A percentile compares a stretch with the other conserved stretches of the same genome.
phyloP scores from a whole-genome alignment of 2,329 filamentous ascomycete species.

The Aspergillus quadrilineatus region DNA sequence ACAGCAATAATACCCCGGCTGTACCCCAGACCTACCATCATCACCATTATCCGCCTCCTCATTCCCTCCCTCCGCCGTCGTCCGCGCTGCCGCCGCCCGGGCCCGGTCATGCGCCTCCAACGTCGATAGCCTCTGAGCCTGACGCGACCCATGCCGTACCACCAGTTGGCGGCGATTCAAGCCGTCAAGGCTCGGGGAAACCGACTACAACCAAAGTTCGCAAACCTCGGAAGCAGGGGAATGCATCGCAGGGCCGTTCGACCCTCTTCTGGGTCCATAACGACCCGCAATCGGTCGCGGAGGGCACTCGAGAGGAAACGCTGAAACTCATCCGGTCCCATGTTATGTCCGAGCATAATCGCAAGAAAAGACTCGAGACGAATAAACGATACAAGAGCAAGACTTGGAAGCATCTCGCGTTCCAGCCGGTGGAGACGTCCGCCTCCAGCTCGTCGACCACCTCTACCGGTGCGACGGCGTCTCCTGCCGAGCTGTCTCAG shows the following conservation, averaged over 20 bases:
- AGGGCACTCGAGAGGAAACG: constrained; percentile 39
- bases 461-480: constrained; percentile 1
- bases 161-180: constrained; percentile 10
- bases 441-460: constrained; percentile 17
- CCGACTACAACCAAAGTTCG: constrained; percentile 32
- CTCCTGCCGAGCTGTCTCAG: not conserved
- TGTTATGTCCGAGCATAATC: constrained; percentile 45
- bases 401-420: constrained; percentile 39
- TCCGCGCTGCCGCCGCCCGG: constrained; percentile 9
- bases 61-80: constrained; percentile 12
- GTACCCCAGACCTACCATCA: constrained; percentile 9
- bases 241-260: constrained; percentile 31
- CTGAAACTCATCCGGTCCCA: constrained; percentile 44
- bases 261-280: constrained; percentile 44
- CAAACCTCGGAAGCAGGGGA: constrained; percentile 35
- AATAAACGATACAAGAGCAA: constrained; percentile 41
- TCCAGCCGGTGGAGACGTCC: constrained; percentile 31
- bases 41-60: constrained; percentile 8
- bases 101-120: constrained; percentile 2
- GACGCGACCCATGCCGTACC: constrained; percentile 4
- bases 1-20: constrained; percentile 3
- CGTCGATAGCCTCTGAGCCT: constrained; percentile 11
- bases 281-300: constrained; percentile 38
- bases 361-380: constrained; percentile 41
- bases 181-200: constrained; percentile 17